Conservation (phyloP, 1,284 basidiomycete species). For the Salmacisia buchloeana region DNA sequence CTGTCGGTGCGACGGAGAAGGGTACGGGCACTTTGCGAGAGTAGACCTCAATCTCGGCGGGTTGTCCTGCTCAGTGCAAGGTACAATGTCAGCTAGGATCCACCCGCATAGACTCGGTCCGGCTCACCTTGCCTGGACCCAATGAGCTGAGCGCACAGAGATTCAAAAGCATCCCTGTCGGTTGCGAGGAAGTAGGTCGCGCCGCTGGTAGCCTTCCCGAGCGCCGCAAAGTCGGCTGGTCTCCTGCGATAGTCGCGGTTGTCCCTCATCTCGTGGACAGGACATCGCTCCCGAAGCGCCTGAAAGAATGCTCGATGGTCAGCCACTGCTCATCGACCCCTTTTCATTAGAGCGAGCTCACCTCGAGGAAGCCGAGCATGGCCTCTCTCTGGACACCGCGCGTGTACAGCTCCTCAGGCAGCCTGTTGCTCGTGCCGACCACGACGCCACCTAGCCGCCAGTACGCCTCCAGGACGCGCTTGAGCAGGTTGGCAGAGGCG, state of each 20-base stretch:
- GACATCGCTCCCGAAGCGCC: conserved; percentile 62
- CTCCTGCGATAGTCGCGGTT: conserved; percentile 52
- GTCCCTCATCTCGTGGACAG: conserved; percentile 58
- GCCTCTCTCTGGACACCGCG: conserved; percentile 44
- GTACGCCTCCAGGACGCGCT: conserved; percentile 68
- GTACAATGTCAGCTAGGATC: not conserved
- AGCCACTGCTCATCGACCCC: not conserved
- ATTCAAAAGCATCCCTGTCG: conserved; percentile 24
- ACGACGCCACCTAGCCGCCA: conserved; percentile 70
- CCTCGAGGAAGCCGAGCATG: conserved; percentile 7
- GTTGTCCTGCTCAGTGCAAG: not conserved
- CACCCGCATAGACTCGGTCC: not conserved
- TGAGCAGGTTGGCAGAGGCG: conserved; percentile 61
- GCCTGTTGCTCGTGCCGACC: conserved; percentile 59
- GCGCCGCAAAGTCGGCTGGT: conserved; percentile 14
- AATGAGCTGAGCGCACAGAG: conserved; percentile 12
- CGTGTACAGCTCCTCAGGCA: conserved; percentile 66
- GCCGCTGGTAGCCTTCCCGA: not conserved
- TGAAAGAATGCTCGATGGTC: conserved; percentile 56
- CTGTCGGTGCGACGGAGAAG: conserved; percentile 47
- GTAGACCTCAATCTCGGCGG: conserved; percentile 52
- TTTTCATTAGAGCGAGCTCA: not conserved
- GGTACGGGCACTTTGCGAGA: conserved; percentile 59
- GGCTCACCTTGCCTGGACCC: conserved; percentile 9
- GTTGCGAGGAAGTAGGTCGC: conserved; percentile 26